phyloP scores from a whole-genome alignment of 306 rosid genomes.

The Styphnolobium japonicum region DNA sequence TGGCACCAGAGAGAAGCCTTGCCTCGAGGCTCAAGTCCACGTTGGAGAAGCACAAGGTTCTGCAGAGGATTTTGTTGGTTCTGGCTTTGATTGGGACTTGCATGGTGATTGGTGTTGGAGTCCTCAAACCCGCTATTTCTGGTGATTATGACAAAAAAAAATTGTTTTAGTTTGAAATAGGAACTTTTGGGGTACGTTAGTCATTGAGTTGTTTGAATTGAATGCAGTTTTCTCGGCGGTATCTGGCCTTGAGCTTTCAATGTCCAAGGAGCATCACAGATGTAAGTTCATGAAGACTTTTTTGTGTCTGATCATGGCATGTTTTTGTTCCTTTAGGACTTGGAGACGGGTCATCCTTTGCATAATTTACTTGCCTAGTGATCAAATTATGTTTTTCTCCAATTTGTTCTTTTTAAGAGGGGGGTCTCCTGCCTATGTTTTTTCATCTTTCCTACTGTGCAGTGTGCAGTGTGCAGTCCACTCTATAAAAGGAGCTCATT shows the following conservation, averaged over 20 bases:
- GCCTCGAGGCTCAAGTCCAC: conserved; percentile 45
- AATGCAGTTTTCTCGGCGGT: conserved; percentile 73
- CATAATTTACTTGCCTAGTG: conserved; percentile 2
- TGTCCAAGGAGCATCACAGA: conserved; percentile 59
- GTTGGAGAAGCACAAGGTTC: conserved; percentile 52
- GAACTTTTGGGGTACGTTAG: neutral
- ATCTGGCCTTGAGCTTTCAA: conserved; percentile 71
- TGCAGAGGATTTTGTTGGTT: conserved; percentile 62
- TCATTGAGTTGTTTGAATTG: conserved; percentile 19
- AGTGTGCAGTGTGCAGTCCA: neutral
- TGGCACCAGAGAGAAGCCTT: conserved; percentile 26
- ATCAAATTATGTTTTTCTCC: no score
- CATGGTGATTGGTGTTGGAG: conserved; percentile 79
- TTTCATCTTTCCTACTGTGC: no score
- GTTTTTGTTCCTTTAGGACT: conserved; percentile 2
- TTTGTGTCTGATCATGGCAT: neutral
- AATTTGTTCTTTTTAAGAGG: neutral
- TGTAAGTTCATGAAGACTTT: conserved; percentile 36
- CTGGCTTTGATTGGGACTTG: conserved; percentile 69
- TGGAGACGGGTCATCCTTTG: neutral
- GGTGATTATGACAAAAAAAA: conserved; percentile 45
- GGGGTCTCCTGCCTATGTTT: no score
- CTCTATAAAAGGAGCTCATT: neutral
- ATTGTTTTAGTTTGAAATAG: neutral
- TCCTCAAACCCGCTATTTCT: conserved; percentile 69